A percentile compares a stretch with the other conserved stretches of the same genome.
These are phyloP conservation scores for Colletotrichum brevisporum DNA, from an alignment of 2,329 filamentous ascomycete species.

Conservation along the genomic window DNA sequence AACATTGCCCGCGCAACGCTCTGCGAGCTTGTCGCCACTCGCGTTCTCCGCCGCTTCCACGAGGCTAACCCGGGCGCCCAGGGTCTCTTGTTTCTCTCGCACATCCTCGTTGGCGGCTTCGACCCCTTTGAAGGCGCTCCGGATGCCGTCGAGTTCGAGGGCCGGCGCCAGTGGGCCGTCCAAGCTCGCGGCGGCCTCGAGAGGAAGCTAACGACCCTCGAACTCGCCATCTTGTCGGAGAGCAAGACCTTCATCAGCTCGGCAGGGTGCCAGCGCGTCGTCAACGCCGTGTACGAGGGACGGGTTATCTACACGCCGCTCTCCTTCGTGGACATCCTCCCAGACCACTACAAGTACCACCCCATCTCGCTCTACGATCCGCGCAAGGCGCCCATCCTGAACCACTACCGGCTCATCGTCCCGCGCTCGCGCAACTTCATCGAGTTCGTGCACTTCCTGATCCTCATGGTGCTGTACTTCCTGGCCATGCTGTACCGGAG, in stretches of 20 bases:
- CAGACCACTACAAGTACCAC: conserved; percentile 80
- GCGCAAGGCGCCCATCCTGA: conserved; percentile 74
- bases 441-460: conserved; percentile 75
- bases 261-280: conserved; percentile 77
- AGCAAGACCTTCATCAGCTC: conserved; percentile 77
- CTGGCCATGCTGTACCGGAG: conserved; percentile 74
- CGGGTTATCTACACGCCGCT: conserved; percentile 79
- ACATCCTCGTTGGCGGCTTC: conserved; percentile 79
- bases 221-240: conserved; percentile 80
- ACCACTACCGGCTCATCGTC: conserved; percentile 80
- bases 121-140: conserved; percentile 81
- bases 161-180: conserved; percentile 53
- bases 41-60: conserved; percentile 76
- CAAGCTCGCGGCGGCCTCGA: conserved; percentile 57
- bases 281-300: conserved; percentile 78
- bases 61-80: conserved; percentile 75
- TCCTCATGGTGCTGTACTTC: conserved; percentile 74
- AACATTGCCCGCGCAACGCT: conserved; percentile 77
- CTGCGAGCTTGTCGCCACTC: conserved; percentile 78
- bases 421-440: conserved; percentile 77
- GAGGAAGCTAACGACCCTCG: conserved; percentile 76
- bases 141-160: conserved; percentile 61
- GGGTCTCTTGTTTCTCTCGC: conserved; percentile 75
- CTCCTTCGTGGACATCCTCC: conserved; percentile 79
- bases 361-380: conserved; percentile 80